These are phyloP conservation scores for Globisporangium alternatum DNA, from an alignment of 352 stramenopile species.

Conservation along the genomic window DNA sequence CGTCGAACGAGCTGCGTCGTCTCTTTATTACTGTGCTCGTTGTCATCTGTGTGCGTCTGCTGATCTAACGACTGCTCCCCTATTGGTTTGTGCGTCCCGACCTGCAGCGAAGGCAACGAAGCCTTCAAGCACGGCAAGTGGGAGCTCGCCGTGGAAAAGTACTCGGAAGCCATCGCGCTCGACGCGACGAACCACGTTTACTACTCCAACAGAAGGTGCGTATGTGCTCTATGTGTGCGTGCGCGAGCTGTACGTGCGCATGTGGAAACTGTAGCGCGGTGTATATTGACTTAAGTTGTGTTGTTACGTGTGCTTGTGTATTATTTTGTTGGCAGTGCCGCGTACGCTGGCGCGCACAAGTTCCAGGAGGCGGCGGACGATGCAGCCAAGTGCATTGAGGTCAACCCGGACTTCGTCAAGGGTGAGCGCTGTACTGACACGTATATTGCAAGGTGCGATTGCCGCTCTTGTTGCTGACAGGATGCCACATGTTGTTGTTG, in stretches of 20 bases:
- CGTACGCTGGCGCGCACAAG: slow-evolving; percentile 59
- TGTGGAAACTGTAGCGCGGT: not conserved
- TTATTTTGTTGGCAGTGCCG: slow-evolving; percentile 39
- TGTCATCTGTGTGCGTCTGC: not conserved
- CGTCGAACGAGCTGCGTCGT: slow-evolving; percentile 10
- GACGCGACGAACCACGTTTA: slow-evolving; percentile 91
- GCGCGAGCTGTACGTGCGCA: not conserved
- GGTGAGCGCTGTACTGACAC: slow-evolving; percentile 21
- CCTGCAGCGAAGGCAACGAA: slow-evolving; percentile 89
- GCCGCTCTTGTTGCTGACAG: slow-evolving; percentile 18
- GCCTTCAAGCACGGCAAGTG: slow-evolving; percentile 94
- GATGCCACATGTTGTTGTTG: slow-evolving; percentile 1
- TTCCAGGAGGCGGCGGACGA: slow-evolving; percentile 86
- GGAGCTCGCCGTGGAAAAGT: slow-evolving; percentile 87
- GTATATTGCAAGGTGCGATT: slow-evolving; percentile 7
- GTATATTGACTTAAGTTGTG: not conserved
- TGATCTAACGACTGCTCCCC: not conserved
- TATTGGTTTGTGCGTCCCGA: not conserved
- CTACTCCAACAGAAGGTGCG: slow-evolving; percentile 90
- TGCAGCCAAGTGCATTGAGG: slow-evolving; percentile 84
- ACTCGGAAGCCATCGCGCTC: slow-evolving; percentile 90
- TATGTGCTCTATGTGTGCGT: not conserved
- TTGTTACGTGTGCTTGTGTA: not conserved
- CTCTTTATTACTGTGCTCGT: not conserved
- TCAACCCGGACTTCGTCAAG: slow-evolving; percentile 95